Base-by-base conservation (phyloP, 352 stramenopile genomes). In the Thraustochytrium striatum region DNA sequence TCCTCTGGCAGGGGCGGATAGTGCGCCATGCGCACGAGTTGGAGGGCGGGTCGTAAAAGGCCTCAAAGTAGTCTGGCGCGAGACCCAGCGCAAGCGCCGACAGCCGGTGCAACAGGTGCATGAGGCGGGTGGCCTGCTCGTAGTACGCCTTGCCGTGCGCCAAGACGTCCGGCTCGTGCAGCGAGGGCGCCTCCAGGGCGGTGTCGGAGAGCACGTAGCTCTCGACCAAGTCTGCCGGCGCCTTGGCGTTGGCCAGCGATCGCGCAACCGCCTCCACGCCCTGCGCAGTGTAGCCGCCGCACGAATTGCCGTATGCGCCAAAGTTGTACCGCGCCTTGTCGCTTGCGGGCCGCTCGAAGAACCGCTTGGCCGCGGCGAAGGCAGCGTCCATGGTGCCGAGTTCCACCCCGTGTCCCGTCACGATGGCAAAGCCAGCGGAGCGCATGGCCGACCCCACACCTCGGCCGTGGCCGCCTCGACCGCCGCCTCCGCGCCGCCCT, bases 31-130 rank as follows among this genome's bases (percentile, higher is more conserved):
- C 65, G 65, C 44, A 75, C 9, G 11, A 61, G 30, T n/a, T n/a
- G 8, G 44, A 62, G 35, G 65, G 30, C 30, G 65, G 65, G 11
- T 58, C 36, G 47, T 62, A 38, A 32, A 75, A 75, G 41, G 65
- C 65, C n/a, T 75, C 65, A 38, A 75, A 75, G 36, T 61, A 75
- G 16, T 75, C 47, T 0, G 30, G 30, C 1, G 11, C 30, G 0
- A 75, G 3, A 11, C 35, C 65, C 16, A 75, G 50, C 28, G 65
- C 43, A 58, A 75, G 44, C n/a, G 65, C 65, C 30, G 65, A 75
- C 11, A 75, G 38, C 28, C 52, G 47, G 39, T 75, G 65, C 52
- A 75, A 30, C 16, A 75, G n/a, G 65, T 75, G 65, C 65, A 75
- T 75, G 44, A 75, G 44, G n/a, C 52, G 35, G 21, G 65, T 75